phyloP scores from a whole-genome alignment of 1,139 yeast species.

The Protomyces gravidus region DNA sequence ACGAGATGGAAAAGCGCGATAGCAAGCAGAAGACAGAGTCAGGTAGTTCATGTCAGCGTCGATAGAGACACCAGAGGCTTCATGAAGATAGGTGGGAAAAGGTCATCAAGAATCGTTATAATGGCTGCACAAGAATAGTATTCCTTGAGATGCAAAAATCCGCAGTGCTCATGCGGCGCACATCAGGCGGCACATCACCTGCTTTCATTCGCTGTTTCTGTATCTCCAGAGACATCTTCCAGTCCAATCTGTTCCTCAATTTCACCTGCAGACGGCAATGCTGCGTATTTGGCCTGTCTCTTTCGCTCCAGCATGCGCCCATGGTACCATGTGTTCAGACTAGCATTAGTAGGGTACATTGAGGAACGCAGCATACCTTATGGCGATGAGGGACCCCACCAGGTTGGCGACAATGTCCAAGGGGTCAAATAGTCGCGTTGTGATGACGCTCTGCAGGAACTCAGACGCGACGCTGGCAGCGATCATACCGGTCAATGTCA shows the following conservation, averaged over 20 bases:
- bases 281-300: constrained; percentile 32
- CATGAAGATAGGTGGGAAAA: no score
- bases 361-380: constrained; percentile 37
- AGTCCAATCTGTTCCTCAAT: neutral
- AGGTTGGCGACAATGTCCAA: constrained; percentile 43
- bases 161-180: no score
- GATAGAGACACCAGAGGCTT: no score
- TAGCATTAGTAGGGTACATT: neutral
- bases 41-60: no score
- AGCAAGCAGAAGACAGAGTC: no score
- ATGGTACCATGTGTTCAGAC: constrained; percentile 38
- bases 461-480: constrained; percentile 54
- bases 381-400: constrained; percentile 41
- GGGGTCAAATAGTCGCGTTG: constrained; percentile 42
- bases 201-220: neutral
- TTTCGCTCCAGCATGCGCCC: constrained; percentile 36
- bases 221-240: neutral
- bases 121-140: no score
- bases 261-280: neutral
- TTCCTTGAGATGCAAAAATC: no score
- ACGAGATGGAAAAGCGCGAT: no score
- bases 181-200: no score
- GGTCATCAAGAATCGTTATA: no score
- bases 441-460: constrained; percentile 45
- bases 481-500: constrained; percentile 47